phyloP scores from a whole-genome alignment of 352 stramenopile genomes.

The Globisporangium lucens region DNA sequence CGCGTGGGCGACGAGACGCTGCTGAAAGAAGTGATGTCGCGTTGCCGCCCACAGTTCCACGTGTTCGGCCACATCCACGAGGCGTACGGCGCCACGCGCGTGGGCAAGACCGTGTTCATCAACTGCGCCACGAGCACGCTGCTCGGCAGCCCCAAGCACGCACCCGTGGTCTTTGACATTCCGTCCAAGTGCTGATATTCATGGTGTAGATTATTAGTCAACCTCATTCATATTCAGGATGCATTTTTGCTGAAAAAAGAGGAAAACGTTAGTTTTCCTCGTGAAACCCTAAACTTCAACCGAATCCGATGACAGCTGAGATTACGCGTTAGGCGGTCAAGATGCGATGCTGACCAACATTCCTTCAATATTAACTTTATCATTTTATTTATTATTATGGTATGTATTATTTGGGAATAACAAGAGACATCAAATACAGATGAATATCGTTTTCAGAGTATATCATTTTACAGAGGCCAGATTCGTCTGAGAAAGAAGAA shows the following conservation, averaged over 20 bases:
- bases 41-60: constrained; percentile 78
- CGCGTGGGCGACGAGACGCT: constrained; percentile 82
- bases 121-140: constrained; percentile 85
- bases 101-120: constrained; percentile 84
- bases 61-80: constrained; percentile 94
- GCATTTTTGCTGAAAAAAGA: constrained; percentile 1
- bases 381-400: too few relatives aligned
- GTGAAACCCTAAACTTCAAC: constrained; percentile 1
- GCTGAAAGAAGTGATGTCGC: constrained; percentile 74
- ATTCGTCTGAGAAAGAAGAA: background rate
- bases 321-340: background rate
- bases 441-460: too few relatives aligned
- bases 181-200: constrained; percentile 42
- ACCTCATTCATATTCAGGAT: background rate
- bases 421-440: too few relatives aligned
- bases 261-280: too few relatives aligned
- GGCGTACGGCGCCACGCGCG: constrained; percentile 67
- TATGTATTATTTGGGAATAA: too few relatives aligned
- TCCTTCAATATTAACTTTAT: background rate
- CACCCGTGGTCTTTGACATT: constrained; percentile 77
- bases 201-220: constrained; percentile 3
- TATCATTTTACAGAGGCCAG: background rate
- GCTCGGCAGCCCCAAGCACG: constrained; percentile 50
- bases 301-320: background rate
- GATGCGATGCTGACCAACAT: background rate